Percentiles rank a stretch among this genome's conserved stretches.
Evolutionary conservation across 2,329 filamentous ascomycete species (phyloP).

Genomic region (Lasiodiplodia sp.): DNA sequence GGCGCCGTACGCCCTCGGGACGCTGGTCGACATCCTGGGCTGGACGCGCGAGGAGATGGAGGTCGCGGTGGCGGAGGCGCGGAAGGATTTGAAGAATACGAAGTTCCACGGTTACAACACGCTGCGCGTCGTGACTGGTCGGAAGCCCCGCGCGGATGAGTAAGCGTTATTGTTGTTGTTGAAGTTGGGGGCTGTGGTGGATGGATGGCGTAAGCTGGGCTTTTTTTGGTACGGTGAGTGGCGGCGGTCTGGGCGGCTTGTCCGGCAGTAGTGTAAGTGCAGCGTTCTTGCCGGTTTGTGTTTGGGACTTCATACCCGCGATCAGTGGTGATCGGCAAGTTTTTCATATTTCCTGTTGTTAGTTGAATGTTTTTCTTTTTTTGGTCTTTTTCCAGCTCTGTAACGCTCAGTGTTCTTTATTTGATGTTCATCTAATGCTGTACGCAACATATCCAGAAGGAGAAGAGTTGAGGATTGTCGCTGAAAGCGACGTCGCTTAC

Average conservation of each 20-base stretch:
- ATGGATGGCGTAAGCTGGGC: too few species aligned
- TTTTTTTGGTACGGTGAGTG: background rate
- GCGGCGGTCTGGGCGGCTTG: background rate
- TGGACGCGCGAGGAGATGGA: slow-evolving; percentile 31
- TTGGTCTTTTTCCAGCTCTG: too few species aligned
- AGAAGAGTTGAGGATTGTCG: too few species aligned
- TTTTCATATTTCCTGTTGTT: too few species aligned
- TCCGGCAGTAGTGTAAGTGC: too few species aligned
- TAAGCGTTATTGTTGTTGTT: background rate
- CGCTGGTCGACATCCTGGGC: slow-evolving; percentile 13
- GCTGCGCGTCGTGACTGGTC: slow-evolving; percentile 25
- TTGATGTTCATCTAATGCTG: too few species aligned
- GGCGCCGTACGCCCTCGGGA: slow-evolving; percentile 30
- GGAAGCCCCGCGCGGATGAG: slow-evolving; percentile 2
- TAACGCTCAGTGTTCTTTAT: too few species aligned
- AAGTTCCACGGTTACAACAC: slow-evolving; percentile 39
- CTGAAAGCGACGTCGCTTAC: too few species aligned
- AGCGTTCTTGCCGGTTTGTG: background rate
- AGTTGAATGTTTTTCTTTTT: too few species aligned
- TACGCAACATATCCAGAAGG: too few species aligned
- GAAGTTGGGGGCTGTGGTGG: too few species aligned
- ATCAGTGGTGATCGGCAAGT: background rate
- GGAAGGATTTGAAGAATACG: slow-evolving; percentile 32
- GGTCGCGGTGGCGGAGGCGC: slow-evolving; percentile 31
- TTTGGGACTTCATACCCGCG: slow-evolving; percentile 7